Base-by-base conservation (phyloP, 495 filamentous ascomycete species). In the Lasiosphaeria ovina region DNA sequence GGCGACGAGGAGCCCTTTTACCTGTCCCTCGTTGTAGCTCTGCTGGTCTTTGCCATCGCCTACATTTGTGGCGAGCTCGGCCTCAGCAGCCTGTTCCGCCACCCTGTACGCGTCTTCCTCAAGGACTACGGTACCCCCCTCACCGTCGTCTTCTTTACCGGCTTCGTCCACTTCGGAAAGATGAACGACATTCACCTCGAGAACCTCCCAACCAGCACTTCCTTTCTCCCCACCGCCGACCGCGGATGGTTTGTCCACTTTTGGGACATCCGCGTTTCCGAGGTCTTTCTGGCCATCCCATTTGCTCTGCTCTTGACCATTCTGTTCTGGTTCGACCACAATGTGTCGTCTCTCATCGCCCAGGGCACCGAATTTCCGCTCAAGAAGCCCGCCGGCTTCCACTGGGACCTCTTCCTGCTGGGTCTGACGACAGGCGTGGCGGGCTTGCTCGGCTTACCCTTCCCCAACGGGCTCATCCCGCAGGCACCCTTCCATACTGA, bases 401-500 rank as follows among this genome's bases (percentile, higher is more conserved):
- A 97, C 78, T 97, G 92, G 92, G 93, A 97, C 66, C 70, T 97
- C 53, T 97, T 94, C 80, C 85, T 97, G 34, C 85, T 97, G 2
- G 93, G 93, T 12, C 76, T 92, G 11, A 97, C 93, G 4, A 96
- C 93, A 0, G 89, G 88, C 56, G 73, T 97, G 16, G 87, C 88
- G 14, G 93, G 93, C 6, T 75, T 98, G 8, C 77, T 97, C 24
- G 93, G 93, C 4, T 82, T 98, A 35, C 93, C 93, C 14, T 89
- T 93, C 62, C 93, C 93, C 34, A 97, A 97, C 69, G 93, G 93
- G 5, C 86, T 98, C 32, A 91, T 94, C 66, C 90, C 90, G 0
- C 93, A 98, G 74, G 93, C 92, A 0, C 93, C 93, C 3, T 95
- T 97, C 77, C 93, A 97, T 74, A 98, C 93, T 7, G 83, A 85